These are phyloP conservation scores for Aeschynomene evenia DNA, from an alignment of 306 rosid species.

Conservation along the genomic window DNA sequence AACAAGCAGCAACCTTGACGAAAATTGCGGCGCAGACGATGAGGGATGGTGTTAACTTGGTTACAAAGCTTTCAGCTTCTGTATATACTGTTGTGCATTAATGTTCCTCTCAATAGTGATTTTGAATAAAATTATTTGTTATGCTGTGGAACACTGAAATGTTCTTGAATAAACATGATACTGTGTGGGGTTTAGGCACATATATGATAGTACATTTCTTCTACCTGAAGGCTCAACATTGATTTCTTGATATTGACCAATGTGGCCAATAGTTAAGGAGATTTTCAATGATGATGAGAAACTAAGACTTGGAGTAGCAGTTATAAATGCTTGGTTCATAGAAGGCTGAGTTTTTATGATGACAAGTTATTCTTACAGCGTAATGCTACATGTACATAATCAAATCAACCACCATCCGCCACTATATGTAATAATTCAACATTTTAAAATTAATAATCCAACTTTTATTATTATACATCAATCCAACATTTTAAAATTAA, in stretches of 20 bases:
- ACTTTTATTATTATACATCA: too few species aligned
- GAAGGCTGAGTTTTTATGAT: too few species aligned
- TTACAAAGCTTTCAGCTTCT: conserved; percentile 17
- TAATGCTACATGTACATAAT: too few species aligned
- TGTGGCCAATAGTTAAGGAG: neutral
- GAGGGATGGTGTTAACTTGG: conserved; percentile 39
- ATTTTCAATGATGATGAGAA: neutral
- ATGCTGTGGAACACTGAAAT: conserved; percentile 3
- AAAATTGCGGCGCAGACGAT: conserved; percentile 26
- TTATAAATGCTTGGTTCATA: neutral
- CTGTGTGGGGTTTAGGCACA: neutral
- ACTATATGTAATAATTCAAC: too few species aligned
- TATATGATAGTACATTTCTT: neutral
- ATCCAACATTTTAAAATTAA: too few species aligned
- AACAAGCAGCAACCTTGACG: conserved; percentile 36
- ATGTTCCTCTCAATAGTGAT: conserved; percentile 3
- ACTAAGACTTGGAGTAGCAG: neutral
- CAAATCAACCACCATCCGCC: too few species aligned
- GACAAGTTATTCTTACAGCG: too few species aligned
- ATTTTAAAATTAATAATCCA: too few species aligned
- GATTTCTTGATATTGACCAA: neutral
- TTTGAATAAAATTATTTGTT: conserved; percentile 13
- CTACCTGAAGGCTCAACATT: neutral
- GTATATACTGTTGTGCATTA: conserved; percentile 27
- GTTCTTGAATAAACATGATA: conserved; percentile 13